These are phyloP conservation scores for Oropetium thomaeum DNA, from an alignment of 176 grass and related monocot species.

Conservation along the genomic window DNA sequence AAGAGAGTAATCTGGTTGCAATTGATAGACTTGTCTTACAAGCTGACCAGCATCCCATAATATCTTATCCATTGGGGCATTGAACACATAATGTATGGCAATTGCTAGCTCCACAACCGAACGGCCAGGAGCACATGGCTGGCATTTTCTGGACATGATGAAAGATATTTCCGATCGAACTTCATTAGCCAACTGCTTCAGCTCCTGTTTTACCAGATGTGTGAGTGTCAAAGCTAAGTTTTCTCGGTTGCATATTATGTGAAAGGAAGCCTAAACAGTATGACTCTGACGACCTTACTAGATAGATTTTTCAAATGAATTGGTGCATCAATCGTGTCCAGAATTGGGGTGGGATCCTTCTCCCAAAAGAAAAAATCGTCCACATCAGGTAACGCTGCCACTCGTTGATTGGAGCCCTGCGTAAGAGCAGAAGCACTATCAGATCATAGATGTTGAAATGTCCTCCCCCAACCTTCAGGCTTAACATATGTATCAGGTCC, in stretches of 20 bases:
- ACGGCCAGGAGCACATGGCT: slow-evolving; percentile 41
- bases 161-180: slow-evolving; percentile 71
- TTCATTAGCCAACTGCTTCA: slow-evolving; percentile 68
- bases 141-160: slow-evolving; percentile 57
- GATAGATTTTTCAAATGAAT: slow-evolving; percentile 78
- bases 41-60: slow-evolving; percentile 83
- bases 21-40: slow-evolving; percentile 28
- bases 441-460: not conserved
- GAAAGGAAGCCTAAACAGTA: slow-evolving; percentile 3
- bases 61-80: slow-evolving; percentile 80
- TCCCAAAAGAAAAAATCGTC: slow-evolving; percentile 80
- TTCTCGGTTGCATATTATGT: not conserved
- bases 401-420: slow-evolving; percentile 38
- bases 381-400: slow-evolving; percentile 44
- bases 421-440: not conserved
- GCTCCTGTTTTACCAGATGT: slow-evolving; percentile 44
- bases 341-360: slow-evolving; percentile 66
- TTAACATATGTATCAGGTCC: not conserved
- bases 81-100: slow-evolving; percentile 71
- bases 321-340: slow-evolving; percentile 66
- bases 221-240: not conserved
- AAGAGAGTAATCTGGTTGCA: not conserved
- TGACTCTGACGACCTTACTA: slow-evolving; percentile 45
- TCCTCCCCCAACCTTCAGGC: not conserved
- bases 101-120: slow-evolving; percentile 57